phyloP scores from a whole-genome alignment of 257 asterid species.

The Ocimum tenuiflorum region DNA sequence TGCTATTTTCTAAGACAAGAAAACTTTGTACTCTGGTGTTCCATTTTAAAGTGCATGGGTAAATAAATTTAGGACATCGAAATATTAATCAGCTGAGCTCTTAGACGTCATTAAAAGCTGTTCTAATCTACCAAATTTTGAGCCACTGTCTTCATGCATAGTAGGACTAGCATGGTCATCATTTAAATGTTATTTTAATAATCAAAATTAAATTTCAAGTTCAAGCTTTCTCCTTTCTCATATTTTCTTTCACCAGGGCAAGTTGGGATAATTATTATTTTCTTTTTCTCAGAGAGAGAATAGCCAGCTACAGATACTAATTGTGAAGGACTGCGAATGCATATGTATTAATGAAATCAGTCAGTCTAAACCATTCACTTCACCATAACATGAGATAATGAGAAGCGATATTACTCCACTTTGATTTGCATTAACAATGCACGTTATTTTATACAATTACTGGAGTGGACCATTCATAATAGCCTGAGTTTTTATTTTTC shows the following conservation, averaged over 20 bases:
- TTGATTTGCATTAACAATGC: background rate
- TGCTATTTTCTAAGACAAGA: background rate
- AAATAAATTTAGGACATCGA: background rate
- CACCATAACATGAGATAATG: background rate
- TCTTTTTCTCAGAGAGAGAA: background rate
- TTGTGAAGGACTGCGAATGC: background rate
- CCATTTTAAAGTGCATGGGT: slow-evolving; percentile 8
- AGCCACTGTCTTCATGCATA: background rate
- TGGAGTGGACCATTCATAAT: background rate
- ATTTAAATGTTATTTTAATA: background rate
- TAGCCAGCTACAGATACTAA: too few species aligned
- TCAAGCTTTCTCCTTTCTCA: background rate
- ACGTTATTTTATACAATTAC: background rate
- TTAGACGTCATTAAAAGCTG: background rate
- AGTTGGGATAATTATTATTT: background rate
- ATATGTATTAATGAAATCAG: background rate
- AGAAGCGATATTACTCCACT: background rate
- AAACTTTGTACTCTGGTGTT: background rate
- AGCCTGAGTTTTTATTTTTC: too few species aligned
- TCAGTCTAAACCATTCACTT: background rate
- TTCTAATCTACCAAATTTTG: background rate
- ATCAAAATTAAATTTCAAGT: background rate
- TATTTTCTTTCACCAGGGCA: background rate
- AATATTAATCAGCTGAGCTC: background rate
- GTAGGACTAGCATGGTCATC: background rate